phyloP scores from a whole-genome alignment of 2,329 filamentous ascomycete genomes.

The Exutisphaerella laricina region DNA sequence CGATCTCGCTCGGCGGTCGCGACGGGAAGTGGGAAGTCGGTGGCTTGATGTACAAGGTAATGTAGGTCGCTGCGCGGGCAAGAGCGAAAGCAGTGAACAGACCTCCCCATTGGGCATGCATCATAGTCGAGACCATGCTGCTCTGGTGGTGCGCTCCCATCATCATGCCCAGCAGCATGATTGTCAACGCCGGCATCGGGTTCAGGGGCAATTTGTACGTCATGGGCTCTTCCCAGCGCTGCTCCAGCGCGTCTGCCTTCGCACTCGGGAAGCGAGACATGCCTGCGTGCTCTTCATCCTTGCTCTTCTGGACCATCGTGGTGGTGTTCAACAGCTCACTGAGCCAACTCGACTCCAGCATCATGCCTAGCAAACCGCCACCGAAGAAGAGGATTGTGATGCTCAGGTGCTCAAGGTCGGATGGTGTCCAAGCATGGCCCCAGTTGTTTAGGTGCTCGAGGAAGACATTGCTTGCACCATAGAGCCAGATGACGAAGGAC shows the following conservation, averaged over 20 bases:
- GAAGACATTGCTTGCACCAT: slow-evolving; percentile 85
- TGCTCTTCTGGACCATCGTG: slow-evolving; percentile 39
- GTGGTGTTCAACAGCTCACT: slow-evolving; percentile 58
- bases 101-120: slow-evolving; percentile 90
- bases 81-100: slow-evolving; percentile 76
- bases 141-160: slow-evolving; percentile 89
- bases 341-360: slow-evolving; percentile 45
- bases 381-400: slow-evolving; percentile 94
- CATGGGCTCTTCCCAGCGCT: slow-evolving; percentile 54
- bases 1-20: slow-evolving; percentile 82
- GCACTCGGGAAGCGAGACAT: slow-evolving; percentile 10
- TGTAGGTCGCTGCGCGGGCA: slow-evolving; percentile 71
- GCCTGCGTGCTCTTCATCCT: slow-evolving; percentile 26
- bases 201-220: slow-evolving; percentile 75
- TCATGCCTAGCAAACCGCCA: slow-evolving; percentile 61
- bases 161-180: slow-evolving; percentile 83
- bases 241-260: slow-evolving; percentile 16
- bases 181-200: slow-evolving; percentile 79
- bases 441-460: slow-evolving; percentile 76
- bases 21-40: slow-evolving; percentile 75
- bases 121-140: slow-evolving; percentile 80
- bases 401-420: slow-evolving; percentile 85
- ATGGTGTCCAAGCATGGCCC: slow-evolving; percentile 65
- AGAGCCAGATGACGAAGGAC: slow-evolving; percentile 82
- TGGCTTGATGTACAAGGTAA: slow-evolving; percentile 72